A percentile compares a stretch with the other conserved stretches of the same genome.
phyloP scores from a whole-genome alignment of 2,329 filamentous ascomycete species.

The Paecilomyces sp. region DNA sequence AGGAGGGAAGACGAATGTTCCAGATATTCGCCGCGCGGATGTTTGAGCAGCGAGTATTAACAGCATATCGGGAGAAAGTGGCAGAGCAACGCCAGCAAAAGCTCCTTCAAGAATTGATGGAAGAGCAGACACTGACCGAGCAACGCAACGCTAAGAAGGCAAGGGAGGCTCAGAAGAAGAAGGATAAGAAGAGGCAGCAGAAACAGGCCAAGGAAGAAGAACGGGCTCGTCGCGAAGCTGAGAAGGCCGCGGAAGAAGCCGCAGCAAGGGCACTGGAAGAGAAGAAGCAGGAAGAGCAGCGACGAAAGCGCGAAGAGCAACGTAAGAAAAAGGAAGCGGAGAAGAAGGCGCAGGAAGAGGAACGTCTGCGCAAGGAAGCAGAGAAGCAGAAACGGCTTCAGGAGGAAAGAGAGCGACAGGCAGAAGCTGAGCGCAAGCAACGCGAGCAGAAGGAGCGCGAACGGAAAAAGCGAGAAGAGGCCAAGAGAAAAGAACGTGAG shows the following conservation, averaged over 20 bases:
- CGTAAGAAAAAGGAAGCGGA: constrained; percentile 85
- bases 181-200: constrained; percentile 85
- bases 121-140: constrained; percentile 69
- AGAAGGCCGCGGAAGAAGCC: constrained; percentile 81
- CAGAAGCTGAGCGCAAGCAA: constrained; percentile 76
- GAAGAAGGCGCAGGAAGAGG: constrained; percentile 84
- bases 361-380: constrained; percentile 73
- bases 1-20: constrained; percentile 97
- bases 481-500: constrained; percentile 71
- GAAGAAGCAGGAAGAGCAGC: constrained; percentile 72
- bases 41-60: constrained; percentile 96
- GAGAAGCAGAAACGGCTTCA: constrained; percentile 72
- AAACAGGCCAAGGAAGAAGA: constrained; percentile 88
- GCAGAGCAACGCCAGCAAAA: constrained; percentile 85
- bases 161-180: constrained; percentile 88
- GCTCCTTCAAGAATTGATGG: constrained; percentile 82
- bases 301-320: constrained; percentile 78
- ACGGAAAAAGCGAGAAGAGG: constrained; percentile 65
- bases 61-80: constrained; percentile 96
- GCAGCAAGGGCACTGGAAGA: constrained; percentile 68
- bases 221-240: constrained; percentile 77
- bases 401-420: constrained; percentile 79
- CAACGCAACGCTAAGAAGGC: constrained; percentile 88
- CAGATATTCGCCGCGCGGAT: constrained; percentile 98
- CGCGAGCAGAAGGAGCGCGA: constrained; percentile 73